Evolutionary conservation across 306 rosid genomes (phyloP), one percentile per base, ranked within the genome.

Genomic region (Glycine soja): DNA sequence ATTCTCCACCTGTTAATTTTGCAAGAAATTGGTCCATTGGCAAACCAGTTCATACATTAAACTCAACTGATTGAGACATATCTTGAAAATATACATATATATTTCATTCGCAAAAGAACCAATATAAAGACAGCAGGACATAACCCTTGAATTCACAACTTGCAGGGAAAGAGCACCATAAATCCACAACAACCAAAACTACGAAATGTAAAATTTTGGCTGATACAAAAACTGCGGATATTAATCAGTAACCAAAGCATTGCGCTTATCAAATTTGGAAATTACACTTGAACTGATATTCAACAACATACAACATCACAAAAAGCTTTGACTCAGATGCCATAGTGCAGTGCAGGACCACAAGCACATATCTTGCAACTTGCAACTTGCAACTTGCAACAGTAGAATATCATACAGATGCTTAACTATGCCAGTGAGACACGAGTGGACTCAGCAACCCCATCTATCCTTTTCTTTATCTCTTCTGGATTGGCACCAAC

Each of bases 401-500:
- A 40, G 61, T 1, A 67, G 16, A 51, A 38, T 8, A 80, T 72
- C 84, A 67, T 3, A 62, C 3, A 62, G 7, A 64, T 3, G 67
- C 24, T 16, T 68, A 58, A 86, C 88, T 92, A 92, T 2, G 88
- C 89, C 69, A 81, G 69, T 36, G 77, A 66, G 19, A 57, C 86
- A 57, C 82, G 84, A 83, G 38, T 32, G 82, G 96, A 84, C 73
- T 85, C 89, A 76, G 81, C 86, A 80, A 85, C 75, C n/a, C 76
- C 85, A 7, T 90, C 89, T 13, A 95, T 80, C 93, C 87, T 88
- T 87, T 90, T 95, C 97, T 86, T 91, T 65, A 93, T 78, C 96
- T 91, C 99, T 61, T 95, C 98, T 3, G 98, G 94, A 85, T 95
- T 91, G 46, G 99, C 99, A 89, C 98, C 99, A 75, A 95, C 90